Percentiles rank a stretch among this genome's conserved stretches.
These are phyloP conservation scores for Ogataea nonfermentans DNA, from an alignment of 805 yeast species.

Conservation along the genomic window DNA sequence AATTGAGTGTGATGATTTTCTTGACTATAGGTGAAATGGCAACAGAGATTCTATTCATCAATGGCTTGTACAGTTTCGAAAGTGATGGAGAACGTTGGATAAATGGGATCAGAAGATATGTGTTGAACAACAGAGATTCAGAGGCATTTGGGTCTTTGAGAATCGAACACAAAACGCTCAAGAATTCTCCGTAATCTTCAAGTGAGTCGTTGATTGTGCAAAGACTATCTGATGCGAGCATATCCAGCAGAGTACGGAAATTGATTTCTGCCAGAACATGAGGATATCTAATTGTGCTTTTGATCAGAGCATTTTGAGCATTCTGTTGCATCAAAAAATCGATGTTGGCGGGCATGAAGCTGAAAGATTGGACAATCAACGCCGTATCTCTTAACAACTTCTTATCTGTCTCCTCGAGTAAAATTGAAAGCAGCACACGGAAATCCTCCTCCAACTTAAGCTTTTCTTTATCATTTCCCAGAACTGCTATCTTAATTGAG, in stretches of 20 bases:
- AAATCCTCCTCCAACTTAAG: conserved; percentile 16
- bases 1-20: conserved; percentile 19
- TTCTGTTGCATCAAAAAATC: conserved; percentile 20
- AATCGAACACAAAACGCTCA: conserved; percentile 16
- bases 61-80: conserved; percentile 19
- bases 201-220: conserved; percentile 12
- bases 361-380: conserved; percentile 30
- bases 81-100: conserved; percentile 14
- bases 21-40: conserved; percentile 24
- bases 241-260: conserved; percentile 27
- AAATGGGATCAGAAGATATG: conserved; percentile 28
- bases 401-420: conserved; percentile 18
- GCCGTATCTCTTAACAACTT: conserved; percentile 22
- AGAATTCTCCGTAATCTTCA: conserved; percentile 16
- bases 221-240: conserved; percentile 23
- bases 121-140: conserved; percentile 20
- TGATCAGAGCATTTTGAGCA: conserved; percentile 17
- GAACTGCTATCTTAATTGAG: conserved; percentile 19
- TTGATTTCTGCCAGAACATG: conserved; percentile 24
- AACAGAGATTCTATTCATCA: conserved; percentile 24
- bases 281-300: conserved; percentile 21
- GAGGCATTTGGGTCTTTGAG: conserved; percentile 10
- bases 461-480: conserved; percentile 34
- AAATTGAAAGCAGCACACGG: conserved; percentile 11
- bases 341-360: conserved; percentile 24